A percentile compares a stretch with the other conserved stretches of the same genome.
These are phyloP conservation scores for Oidiodendron maius DNA, from an alignment of 495 filamentous ascomycete species.

Conservation along the genomic window DNA sequence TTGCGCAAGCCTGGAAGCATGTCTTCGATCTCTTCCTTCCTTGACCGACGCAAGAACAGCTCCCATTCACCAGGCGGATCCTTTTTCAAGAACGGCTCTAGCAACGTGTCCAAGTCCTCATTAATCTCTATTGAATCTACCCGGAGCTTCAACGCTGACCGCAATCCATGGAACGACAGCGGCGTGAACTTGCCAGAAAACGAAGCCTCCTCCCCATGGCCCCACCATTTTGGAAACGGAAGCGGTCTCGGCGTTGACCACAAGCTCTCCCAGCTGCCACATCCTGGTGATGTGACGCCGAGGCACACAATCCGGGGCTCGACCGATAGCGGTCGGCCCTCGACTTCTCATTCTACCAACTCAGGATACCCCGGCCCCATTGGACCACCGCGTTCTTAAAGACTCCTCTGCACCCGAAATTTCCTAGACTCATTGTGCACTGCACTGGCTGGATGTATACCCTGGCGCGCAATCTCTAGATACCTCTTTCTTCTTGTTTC, in stretches of 20 bases:
- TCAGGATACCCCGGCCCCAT: slow-evolving; percentile 90
- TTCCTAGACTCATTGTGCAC: slow-evolving; percentile 23
- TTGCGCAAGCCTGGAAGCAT: slow-evolving; percentile 90
- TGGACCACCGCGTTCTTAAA: slow-evolving; percentile 68
- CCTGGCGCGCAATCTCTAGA: slow-evolving; percentile 27
- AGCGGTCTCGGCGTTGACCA: slow-evolving; percentile 54
- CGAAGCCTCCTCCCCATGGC: slow-evolving; percentile 58
- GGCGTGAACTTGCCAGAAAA: slow-evolving; percentile 90
- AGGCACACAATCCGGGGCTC: slow-evolving; percentile 75
- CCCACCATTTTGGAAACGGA: slow-evolving; percentile 48
- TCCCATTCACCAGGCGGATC: slow-evolving; percentile 69
- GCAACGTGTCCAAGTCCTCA: slow-evolving; percentile 90
- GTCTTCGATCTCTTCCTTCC: slow-evolving; percentile 85
- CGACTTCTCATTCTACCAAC: slow-evolving; percentile 86
- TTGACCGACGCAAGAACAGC: slow-evolving; percentile 89
- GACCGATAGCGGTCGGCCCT: slow-evolving; percentile 84
- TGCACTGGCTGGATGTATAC: slow-evolving; percentile 27
- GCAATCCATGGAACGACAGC: slow-evolving; percentile 96
- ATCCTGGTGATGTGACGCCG: slow-evolving; percentile 72
- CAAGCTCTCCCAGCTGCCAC: slow-evolving; percentile 61
- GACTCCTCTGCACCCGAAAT: slow-evolving; percentile 15
- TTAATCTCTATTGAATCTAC: slow-evolving; percentile 90
- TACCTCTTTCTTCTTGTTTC: slow-evolving; percentile 16
- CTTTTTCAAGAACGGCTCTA: slow-evolving; percentile 89
- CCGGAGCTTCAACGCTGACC: slow-evolving; percentile 76